Conservation (phyloP, 108 stramenopile genomes). For the Conticribra weissflogii region DNA sequence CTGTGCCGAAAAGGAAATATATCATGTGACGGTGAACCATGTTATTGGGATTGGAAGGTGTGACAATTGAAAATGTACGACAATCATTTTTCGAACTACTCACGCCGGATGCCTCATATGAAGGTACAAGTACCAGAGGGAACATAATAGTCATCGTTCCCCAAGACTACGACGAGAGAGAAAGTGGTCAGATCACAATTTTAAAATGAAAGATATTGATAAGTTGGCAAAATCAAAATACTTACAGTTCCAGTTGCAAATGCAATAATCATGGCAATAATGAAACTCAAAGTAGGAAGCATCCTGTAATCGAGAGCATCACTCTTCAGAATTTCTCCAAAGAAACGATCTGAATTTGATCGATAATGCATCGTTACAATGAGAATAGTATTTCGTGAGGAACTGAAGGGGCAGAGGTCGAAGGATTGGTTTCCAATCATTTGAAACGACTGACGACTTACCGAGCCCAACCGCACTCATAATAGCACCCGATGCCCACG, state of each 20-base stretch:
- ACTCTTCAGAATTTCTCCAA: slow-evolving; percentile 53
- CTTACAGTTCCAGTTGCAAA: slow-evolving; percentile 63
- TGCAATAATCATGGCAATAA: slow-evolving; percentile 66
- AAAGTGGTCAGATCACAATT: background rate
- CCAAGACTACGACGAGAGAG: slow-evolving; percentile 46
- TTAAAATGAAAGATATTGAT: too few species aligned
- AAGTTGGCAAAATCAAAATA: too few species aligned
- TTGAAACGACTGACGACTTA: background rate
- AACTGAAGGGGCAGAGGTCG: too few species aligned
- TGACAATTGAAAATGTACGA: too few species aligned
- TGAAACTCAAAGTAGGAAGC: slow-evolving; percentile 67
- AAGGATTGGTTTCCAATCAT: too few species aligned
- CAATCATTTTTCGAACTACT: too few species aligned
- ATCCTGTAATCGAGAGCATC: slow-evolving; percentile 33
- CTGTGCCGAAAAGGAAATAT: background rate
- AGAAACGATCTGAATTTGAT: slow-evolving; percentile 66
- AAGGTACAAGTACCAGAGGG: slow-evolving; percentile 61
- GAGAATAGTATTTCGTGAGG: too few species aligned
- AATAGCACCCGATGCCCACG: slow-evolving; percentile 65
- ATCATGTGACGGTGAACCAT: too few species aligned
- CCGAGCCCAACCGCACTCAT: slow-evolving; percentile 60
- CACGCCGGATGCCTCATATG: slow-evolving; percentile 49
- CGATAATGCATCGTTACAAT: too few species aligned
- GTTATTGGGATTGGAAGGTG: too few species aligned
- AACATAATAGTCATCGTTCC: slow-evolving; percentile 81